Conservation (phyloP, 805 yeast species). For the Candida coquimbonensis region DNA sequence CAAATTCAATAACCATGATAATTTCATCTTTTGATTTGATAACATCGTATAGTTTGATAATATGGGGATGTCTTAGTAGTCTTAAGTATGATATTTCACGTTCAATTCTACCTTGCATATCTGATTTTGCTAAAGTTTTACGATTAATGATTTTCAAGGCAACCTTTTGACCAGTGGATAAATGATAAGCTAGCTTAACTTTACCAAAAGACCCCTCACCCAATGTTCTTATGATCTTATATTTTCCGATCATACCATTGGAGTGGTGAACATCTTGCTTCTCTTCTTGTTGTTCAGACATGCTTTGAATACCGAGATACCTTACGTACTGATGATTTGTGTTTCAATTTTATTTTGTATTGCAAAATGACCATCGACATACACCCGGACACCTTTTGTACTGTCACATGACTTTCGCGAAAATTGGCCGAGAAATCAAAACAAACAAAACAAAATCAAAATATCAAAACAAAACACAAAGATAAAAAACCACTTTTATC, state of each 20-base stretch:
- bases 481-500: neutral
- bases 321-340: too few species aligned
- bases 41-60: constrained; percentile 91
- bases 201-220: constrained; percentile 98
- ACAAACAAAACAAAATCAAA: constrained; percentile 1
- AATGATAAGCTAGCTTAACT: constrained; percentile 85
- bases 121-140: constrained; percentile 86
- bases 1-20: constrained; percentile 94
- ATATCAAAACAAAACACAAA: neutral
- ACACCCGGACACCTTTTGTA: neutral
- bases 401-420: neutral
- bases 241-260: constrained; percentile 70
- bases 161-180: constrained; percentile 85
- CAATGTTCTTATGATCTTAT: constrained; percentile 84
- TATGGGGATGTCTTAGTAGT: constrained; percentile 88
- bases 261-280: constrained; percentile 21
- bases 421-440: neutral
- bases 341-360: too few species aligned
- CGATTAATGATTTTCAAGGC: constrained; percentile 91
- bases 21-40: constrained; percentile 93
- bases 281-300: constrained; percentile 20
- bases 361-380: too few species aligned
- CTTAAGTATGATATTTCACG: constrained; percentile 88
- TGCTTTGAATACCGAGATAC: neutral
- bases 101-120: constrained; percentile 95